phyloP scores from a whole-genome alignment of 2,329 filamentous ascomycete species.

The Calonectria naviculata region DNA sequence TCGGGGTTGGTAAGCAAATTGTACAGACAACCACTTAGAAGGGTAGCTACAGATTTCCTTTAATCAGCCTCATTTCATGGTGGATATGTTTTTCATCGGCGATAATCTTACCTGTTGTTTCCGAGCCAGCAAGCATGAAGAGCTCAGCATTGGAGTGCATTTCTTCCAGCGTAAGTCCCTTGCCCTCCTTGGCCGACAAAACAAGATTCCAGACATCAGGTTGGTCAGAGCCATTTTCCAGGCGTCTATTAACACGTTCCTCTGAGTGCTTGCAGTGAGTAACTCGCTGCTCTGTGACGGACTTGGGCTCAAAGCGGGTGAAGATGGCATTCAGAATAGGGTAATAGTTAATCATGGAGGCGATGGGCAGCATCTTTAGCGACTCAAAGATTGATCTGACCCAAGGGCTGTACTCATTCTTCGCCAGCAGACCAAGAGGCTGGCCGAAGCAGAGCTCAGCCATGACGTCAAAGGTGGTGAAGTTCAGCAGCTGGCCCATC shows the following conservation, averaged over 20 bases:
- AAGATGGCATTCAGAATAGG: conserved; percentile 10
- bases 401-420: conserved; percentile 1
- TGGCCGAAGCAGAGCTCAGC: background rate
- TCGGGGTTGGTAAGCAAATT: background rate
- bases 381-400: background rate
- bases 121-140: conserved; percentile 5
- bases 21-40: background rate
- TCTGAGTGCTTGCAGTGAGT: background rate
- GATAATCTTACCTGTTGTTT: background rate
- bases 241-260: background rate
- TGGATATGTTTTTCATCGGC: too few species aligned
- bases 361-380: background rate
- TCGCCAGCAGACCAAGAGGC: background rate
- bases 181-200: background rate
- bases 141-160: conserved; percentile 11
- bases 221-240: background rate
- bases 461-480: background rate
- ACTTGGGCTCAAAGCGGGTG: conserved; percentile 7
- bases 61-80: background rate
- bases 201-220: background rate
- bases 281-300: background rate
- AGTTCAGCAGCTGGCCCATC: background rate
- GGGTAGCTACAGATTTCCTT: background rate
- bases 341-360: conserved; percentile 6
- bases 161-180: conserved; percentile 3